Evolutionary conservation across 1,284 basidiomycete genomes (phyloP).

Genomic region (Cutaneotrichosporon dermatis): DNA sequence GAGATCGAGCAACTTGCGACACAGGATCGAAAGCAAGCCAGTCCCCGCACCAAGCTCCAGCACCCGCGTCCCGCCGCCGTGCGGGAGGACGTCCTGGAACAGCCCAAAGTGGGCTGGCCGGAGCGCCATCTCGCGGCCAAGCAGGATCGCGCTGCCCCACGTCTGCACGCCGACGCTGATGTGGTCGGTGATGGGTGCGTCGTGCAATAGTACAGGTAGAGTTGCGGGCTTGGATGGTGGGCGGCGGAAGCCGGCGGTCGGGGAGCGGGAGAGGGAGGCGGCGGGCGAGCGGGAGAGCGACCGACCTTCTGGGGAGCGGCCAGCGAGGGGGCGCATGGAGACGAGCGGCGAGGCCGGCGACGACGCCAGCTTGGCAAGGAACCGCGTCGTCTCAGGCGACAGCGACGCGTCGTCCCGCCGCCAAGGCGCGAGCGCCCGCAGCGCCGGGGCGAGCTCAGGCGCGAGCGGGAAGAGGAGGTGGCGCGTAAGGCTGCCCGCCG

Average conservation of each 20-base stretch:
- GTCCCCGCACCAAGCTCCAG: conserved; percentile 86
- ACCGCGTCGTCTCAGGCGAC: conserved; percentile 37
- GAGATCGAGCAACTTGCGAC: conserved; percentile 56
- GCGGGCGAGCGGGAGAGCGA: conserved; percentile 8
- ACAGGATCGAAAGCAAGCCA: conserved; percentile 68
- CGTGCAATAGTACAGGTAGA: conserved; percentile 58
- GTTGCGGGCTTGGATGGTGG: conserved; percentile 8
- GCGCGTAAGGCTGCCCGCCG: conserved; percentile 42
- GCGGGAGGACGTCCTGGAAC: conserved; percentile 20
- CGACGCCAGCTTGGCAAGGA: conserved; percentile 33
- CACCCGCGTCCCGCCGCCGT: conserved; percentile 52
- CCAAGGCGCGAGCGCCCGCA: conserved; percentile 21
- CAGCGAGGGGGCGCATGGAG: conserved; percentile 6
- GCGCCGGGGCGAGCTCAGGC: conserved; percentile 27
- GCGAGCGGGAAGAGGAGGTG: conserved; percentile 44
- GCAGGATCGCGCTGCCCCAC: conserved; percentile 80
- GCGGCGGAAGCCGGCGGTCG: conserved; percentile 10
- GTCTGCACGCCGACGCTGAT: conserved; percentile 80
- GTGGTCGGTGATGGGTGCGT: conserved; percentile 71
- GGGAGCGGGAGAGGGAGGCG: not conserved
- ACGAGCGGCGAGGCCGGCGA: conserved; percentile 31
- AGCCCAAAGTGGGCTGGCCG: conserved; percentile 51
- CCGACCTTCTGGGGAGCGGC: not conserved
- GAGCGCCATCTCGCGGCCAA: conserved; percentile 69
- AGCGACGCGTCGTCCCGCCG: conserved; percentile 19